Conservation (phyloP, 2,329 filamentous ascomycete genomes). For the Neonectria hederae region DNA sequence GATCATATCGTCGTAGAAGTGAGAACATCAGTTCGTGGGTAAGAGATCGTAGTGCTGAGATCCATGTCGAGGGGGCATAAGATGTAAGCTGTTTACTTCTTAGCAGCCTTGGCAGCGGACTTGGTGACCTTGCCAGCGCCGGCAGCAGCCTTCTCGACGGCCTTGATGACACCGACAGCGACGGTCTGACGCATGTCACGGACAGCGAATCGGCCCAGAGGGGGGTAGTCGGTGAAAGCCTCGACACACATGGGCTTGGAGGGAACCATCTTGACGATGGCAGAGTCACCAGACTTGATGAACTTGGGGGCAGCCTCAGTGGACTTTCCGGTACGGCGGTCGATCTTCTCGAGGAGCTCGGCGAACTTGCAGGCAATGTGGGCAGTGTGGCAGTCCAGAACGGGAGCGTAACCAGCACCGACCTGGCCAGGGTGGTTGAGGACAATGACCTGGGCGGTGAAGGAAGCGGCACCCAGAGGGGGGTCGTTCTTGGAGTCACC, state of each 20-base stretch:
- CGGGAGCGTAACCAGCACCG: slow-evolving; percentile 98
- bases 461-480: slow-evolving; percentile 85
- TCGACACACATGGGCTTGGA: slow-evolving; percentile 99
- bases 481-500: slow-evolving; percentile 99
- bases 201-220: slow-evolving; percentile 99
- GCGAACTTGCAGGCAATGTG: slow-evolving; percentile 99
- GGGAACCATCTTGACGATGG: slow-evolving; percentile 99
- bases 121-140: slow-evolving; percentile 74
- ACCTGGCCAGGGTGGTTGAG: slow-evolving; percentile 99
- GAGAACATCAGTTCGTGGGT: slow-evolving; percentile 49
- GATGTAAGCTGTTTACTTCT: slow-evolving; percentile 69
- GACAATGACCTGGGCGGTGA: slow-evolving; percentile 99
- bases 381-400: slow-evolving; percentile 99
- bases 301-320: slow-evolving; percentile 94
- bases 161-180: slow-evolving; percentile 95
- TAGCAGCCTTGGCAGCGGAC: slow-evolving; percentile 77
- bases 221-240: slow-evolving; percentile 99
- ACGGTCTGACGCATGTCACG: slow-evolving; percentile 96
- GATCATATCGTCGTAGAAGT: slow-evolving; percentile 59
- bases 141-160: slow-evolving; percentile 72
- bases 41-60: slow-evolving; percentile 38
- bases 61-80: slow-evolving; percentile 39
- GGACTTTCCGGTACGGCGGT: slow-evolving; percentile 99
- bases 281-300: slow-evolving; percentile 99
- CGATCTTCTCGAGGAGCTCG: slow-evolving; percentile 99